Percentiles rank a stretch among this genome's conserved stretches.
Evolutionary conservation across 495 filamentous ascomycete species (phyloP).

Genomic region (Penicillium verhagenii): DNA sequence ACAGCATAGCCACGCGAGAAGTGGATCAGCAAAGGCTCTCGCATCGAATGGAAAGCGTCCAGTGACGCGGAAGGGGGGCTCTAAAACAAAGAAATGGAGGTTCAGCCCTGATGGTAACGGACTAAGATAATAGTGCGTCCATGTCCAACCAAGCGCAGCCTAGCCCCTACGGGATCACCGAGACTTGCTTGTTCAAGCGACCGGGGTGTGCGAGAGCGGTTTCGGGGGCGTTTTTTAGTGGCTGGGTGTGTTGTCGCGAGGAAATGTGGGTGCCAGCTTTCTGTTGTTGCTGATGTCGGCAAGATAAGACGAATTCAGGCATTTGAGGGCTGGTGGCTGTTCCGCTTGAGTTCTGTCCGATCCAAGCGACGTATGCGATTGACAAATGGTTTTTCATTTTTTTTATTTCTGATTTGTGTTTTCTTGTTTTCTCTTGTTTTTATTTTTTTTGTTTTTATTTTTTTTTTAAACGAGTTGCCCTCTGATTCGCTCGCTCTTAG

Average conservation of each 20-base stretch:
- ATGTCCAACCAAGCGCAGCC: background rate
- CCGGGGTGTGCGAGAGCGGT: background rate
- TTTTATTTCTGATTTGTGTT: too few species aligned
- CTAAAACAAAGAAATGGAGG: too few species aligned
- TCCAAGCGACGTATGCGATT: too few species aligned
- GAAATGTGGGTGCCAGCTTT: too few species aligned
- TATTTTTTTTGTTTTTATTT: background rate
- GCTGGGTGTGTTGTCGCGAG: background rate
- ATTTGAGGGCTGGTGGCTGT: background rate
- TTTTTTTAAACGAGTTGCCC: background rate
- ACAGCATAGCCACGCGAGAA: too few species aligned
- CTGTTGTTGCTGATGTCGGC: background rate
- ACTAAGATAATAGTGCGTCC: too few species aligned
- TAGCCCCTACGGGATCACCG: background rate
- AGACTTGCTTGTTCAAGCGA: background rate
- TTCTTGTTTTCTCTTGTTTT: background rate
- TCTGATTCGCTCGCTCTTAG: background rate
- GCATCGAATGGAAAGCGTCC: too few species aligned
- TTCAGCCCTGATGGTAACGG: too few species aligned
- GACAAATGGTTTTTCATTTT: too few species aligned
- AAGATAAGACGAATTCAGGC: background rate
- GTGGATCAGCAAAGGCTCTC: too few species aligned
- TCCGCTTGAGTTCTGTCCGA: too few species aligned
- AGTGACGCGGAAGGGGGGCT: too few species aligned
- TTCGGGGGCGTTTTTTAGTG: background rate